These are phyloP conservation scores for Aspergillus sp. DNA, from an alignment of 2,329 filamentous ascomycete genomes.

Conservation along the genomic window DNA sequence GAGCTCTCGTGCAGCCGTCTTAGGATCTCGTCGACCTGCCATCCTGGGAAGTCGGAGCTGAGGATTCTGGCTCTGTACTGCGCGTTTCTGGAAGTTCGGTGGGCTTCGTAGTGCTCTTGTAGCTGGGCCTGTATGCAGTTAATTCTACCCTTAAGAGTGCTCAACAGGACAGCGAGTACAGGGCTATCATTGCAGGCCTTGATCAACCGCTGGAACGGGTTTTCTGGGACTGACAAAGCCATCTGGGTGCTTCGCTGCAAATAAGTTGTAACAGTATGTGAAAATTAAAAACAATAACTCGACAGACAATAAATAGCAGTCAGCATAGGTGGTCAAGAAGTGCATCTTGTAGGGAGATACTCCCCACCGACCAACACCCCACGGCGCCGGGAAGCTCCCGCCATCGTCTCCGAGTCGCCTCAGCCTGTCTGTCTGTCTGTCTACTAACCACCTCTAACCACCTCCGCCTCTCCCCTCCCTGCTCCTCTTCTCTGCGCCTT, in stretches of 20 bases:
- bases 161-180: too few relatives aligned
- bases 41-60: slow-evolving; percentile 55
- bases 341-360: too few relatives aligned
- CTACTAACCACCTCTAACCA: slow-evolving; percentile 4
- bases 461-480: not conserved
- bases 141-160: too few relatives aligned
- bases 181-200: slow-evolving; percentile 55
- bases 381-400: too few relatives aligned
- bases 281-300: too few relatives aligned
- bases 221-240: slow-evolving; percentile 26
- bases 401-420: too few relatives aligned
- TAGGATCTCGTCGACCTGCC: slow-evolving; percentile 68
- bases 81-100: slow-evolving; percentile 64
- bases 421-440: slow-evolving; percentile 6
- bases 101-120: slow-evolving; percentile 61
- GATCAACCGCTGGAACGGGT: slow-evolving; percentile 70
- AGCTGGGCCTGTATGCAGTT: slow-evolving; percentile 36
- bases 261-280: too few relatives aligned
- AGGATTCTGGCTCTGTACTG: slow-evolving; percentile 70
- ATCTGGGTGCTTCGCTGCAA: not conserved
- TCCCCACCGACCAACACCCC: too few relatives aligned
- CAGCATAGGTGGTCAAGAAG: too few relatives aligned
- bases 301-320: too few relatives aligned
- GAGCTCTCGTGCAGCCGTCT: slow-evolving; percentile 53
- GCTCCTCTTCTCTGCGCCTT: not conserved